Base-by-base conservation (phyloP, 106 monocot species). In the Allium fistulosum region DNA sequence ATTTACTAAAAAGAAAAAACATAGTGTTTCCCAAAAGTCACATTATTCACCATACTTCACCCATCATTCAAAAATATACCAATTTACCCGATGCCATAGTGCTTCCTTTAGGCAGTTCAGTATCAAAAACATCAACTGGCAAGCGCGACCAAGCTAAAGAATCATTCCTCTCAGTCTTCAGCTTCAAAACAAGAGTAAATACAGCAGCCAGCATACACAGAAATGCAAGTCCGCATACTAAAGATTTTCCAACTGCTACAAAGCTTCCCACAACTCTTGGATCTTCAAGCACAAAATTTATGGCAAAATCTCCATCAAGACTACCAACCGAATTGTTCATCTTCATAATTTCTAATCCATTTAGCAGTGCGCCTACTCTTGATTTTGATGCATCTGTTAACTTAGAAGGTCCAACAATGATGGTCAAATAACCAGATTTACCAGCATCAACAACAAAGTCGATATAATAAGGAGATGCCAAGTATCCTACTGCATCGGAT, bases 301-400 rank as follows among this genome's bases (percentile, higher is more conserved):
- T 47, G 5, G 78, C 60, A 16, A 73, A 17, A 27, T 76, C 71
- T 0, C 84, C 85, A 77, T 76, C 78, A 46, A 92, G 76, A 76
- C 86, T 83, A 3, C 79, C 86, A 11, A 69, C 26, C 7, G 87
- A 77, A 45, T 85, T 90, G 59, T 81, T 90, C 46, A 99, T 80
- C 70, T 87, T 99, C 82, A 92, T 79, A 51, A 99, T 81, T 58
- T 99, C 97, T 77, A 99, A 60, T 17, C 90, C 97, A 78, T 99
- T 99, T 68, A 99, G 75, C 74, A 93, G 49, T 46, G 82, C 97
- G 51, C 68, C 60, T 8, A 81, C 69, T 69, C 71, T 76, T 0
- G 69, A 78, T 69, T 69, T 76, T 0, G 69, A 78, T 8, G 75
- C 75, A 1, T n/a, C 69, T 26, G 75, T 83, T 17, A 65, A 48